A percentile compares a stretch with the other conserved stretches of the same genome.
Conservation (phyloP, 345 rosid species). For the rapeseed (Brassica napus) region DNA sequence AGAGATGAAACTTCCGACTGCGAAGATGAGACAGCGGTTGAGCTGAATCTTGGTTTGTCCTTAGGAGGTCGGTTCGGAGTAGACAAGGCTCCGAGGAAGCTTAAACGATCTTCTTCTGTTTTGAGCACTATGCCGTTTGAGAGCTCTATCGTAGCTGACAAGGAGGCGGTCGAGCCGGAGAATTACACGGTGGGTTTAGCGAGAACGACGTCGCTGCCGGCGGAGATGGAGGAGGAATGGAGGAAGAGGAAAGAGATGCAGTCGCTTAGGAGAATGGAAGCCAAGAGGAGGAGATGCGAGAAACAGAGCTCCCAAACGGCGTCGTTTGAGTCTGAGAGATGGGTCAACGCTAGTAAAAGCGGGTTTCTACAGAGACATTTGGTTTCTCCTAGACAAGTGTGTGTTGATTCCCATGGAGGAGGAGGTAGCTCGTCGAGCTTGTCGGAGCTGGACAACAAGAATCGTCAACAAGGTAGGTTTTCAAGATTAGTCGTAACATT, state of each 20-base stretch:
- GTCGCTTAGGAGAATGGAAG: conserved; percentile 80
- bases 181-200: conserved; percentile 50
- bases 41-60: conserved; percentile 90
- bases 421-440: conserved; percentile 67
- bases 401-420: conserved; percentile 50
- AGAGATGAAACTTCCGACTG: conserved; percentile 24
- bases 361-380: conserved; percentile 49
- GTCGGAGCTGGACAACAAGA: conserved; percentile 67
- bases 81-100: conserved; percentile 58
- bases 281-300: conserved; percentile 78
- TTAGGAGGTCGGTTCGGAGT: conserved; percentile 91
- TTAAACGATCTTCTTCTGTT: conserved; percentile 76
- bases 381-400: conserved; percentile 47
- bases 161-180: conserved; percentile 31
- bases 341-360: conserved; percentile 44
- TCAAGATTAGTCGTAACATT: neutral
- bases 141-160: neutral
- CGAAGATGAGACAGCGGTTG: conserved; percentile 53
- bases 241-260: conserved; percentile 91
- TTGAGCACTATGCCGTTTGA: conserved; percentile 45
- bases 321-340: conserved; percentile 46
- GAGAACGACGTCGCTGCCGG: conserved; percentile 80
- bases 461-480: conserved; percentile 54
- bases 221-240: conserved; percentile 93
- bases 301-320: conserved; percentile 58